A percentile compares a stretch with the other conserved stretches of the same genome.
These are phyloP conservation scores for Lumnitzera littorea DNA, from an alignment of 345 rosid genomes.

Conservation along the genomic window DNA sequence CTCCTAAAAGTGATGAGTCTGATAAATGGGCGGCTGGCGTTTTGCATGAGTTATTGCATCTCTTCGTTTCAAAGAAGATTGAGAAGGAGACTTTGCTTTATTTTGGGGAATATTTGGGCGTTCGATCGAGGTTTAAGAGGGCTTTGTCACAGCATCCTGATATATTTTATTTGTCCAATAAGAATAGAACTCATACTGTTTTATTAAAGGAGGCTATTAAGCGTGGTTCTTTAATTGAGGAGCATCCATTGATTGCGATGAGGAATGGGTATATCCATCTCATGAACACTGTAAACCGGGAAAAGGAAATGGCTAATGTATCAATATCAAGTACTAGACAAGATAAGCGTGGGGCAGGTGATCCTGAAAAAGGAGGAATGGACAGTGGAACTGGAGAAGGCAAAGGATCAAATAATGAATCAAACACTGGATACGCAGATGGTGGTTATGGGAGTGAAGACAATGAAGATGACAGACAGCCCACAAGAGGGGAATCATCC, in stretches of 20 bases:
- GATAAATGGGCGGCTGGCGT: conserved; percentile 74
- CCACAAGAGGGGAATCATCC: conserved; percentile 7
- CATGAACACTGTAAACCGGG: conserved; percentile 53
- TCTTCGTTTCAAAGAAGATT: conserved; percentile 63
- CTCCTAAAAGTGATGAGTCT: conserved; percentile 56
- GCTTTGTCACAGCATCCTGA: conserved; percentile 70
- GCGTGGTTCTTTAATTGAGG: conserved; percentile 64
- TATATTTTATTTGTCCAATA: conserved; percentile 64
- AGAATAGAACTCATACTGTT: conserved; percentile 62
- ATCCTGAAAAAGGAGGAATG: conserved; percentile 23
- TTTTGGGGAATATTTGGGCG: conserved; percentile 63
- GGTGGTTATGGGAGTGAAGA: conserved; percentile 9
- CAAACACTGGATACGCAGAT: conserved; percentile 8
- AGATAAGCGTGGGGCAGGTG: conserved; percentile 23
- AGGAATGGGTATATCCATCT: conserved; percentile 71
- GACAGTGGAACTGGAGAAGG: conserved; percentile 17
- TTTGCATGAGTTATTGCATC: conserved; percentile 72
- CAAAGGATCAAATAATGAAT: too few species aligned
- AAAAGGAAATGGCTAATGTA: conserved; percentile 19
- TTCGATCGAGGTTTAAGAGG: conserved; percentile 83
- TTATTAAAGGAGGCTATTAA: conserved; percentile 69
- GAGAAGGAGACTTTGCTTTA: conserved; percentile 52
- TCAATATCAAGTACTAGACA: conserved; percentile 31
- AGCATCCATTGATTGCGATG: conserved; percentile 41
- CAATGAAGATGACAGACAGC: conserved; percentile 16